These are phyloP conservation scores for Ilex aquifolium DNA, from an alignment of 257 asterid genomes.

Conservation along the genomic window DNA sequence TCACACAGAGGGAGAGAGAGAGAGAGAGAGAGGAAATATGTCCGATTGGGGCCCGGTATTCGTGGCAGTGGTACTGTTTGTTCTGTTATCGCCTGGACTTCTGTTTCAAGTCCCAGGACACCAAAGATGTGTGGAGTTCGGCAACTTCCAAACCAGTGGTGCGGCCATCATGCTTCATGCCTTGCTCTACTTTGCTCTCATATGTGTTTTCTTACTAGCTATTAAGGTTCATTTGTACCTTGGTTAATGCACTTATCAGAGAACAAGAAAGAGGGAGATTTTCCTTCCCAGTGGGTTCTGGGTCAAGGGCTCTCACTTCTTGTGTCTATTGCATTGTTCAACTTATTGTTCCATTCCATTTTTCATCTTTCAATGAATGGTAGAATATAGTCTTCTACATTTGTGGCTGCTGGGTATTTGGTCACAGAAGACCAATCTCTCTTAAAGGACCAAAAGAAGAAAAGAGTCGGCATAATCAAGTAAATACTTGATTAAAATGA, in stretches of 20 bases:
- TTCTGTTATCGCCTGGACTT: conserved; percentile 45
- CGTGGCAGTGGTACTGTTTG: conserved; percentile 41
- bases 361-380: no score
- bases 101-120: conserved; percentile 50
- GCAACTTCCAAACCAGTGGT: conserved; percentile 43
- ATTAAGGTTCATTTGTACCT: conserved; percentile 37
- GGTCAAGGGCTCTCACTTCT: no score
- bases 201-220: conserved; percentile 37
- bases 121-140: conserved; percentile 41
- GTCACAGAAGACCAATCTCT: no score
- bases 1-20: background rate
- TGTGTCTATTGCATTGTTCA: no score
- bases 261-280: no score
- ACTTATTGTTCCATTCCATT: no score
- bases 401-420: no score
- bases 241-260: conserved; percentile 9
- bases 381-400: no score
- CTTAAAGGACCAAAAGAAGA: no score
- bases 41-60: conserved; percentile 47
- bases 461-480: no score
- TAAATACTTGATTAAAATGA: no score
- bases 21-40: conserved; percentile 12
- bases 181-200: conserved; percentile 43
- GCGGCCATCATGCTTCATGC: conserved; percentile 46
- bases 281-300: no score